Evolutionary conservation across 805 yeast genomes (phyloP).

Genomic region (Candida montana): DNA sequence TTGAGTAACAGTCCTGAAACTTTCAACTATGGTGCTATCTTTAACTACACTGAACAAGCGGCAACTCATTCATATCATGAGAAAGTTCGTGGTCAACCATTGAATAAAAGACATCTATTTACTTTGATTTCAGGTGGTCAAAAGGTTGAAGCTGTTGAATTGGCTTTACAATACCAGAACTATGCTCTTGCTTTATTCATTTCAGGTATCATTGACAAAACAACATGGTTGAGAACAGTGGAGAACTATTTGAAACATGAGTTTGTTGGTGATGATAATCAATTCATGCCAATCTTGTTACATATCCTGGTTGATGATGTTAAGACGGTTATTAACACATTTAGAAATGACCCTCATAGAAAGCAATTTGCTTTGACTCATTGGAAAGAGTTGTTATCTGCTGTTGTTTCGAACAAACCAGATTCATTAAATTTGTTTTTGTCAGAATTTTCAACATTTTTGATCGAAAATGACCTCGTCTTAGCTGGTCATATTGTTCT

Average conservation of each 20-base stretch:
- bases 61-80: conserved; percentile 1
- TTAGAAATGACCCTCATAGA: conserved; percentile 34
- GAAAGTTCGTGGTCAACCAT: conserved; percentile 13
- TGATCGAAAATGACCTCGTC: conserved; percentile 28
- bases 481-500: conserved; percentile 41
- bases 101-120: conserved; percentile 32
- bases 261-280: conserved; percentile 36
- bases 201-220: conserved; percentile 60
- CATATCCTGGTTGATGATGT: conserved; percentile 62
- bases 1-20: conserved; percentile 9
- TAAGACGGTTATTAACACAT: conserved; percentile 45
- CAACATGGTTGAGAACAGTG: conserved; percentile 52
- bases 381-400: conserved; percentile 45
- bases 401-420: conserved; percentile 33
- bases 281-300: conserved; percentile 49
- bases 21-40: conserved; percentile 20
- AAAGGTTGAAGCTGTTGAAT: conserved; percentile 57
- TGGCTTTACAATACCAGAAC: conserved; percentile 57
- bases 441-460: conserved; percentile 45
- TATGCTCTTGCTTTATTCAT: conserved; percentile 76
- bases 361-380: conserved; percentile 45
- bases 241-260: conserved; percentile 50
- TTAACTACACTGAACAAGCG: conserved; percentile 15
- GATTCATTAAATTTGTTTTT: conserved; percentile 36
- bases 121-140: conserved; percentile 66